Base-by-base conservation (phyloP, 2,329 filamentous ascomycete species). In the Cercospora sp. region DNA sequence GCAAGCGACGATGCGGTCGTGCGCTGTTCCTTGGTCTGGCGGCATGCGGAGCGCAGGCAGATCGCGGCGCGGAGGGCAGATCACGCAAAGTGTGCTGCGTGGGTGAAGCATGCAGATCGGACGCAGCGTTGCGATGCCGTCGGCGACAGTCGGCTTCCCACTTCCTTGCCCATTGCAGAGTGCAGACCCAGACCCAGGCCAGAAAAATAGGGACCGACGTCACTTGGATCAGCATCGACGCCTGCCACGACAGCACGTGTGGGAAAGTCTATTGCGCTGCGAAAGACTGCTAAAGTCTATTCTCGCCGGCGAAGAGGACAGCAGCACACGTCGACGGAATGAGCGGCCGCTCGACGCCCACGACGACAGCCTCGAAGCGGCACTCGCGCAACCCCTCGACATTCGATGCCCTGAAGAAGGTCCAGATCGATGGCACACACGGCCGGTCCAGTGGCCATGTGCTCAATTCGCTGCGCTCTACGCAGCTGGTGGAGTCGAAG, bases 401-500 rank as follows among this genome's bases (percentile, higher is more conserved):
- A 26, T 68, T 76, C 60, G 74, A 72, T 12, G 69, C 74, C 57
- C 69, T 76, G 67, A 75, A 74, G 65, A 71, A 73, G 63, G 73
- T 73, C 16, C 74, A 74, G 66, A 70, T 76, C 61, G 71, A 74
- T 59, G 71, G 70, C 32, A 53, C 53, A 30, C 49, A 53, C 8
- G 58, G 55, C 5, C 70, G 72, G 9, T 73, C 72, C 69, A 70
- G 70, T 60, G 72, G 75, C 57, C 74, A 87, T 79, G 82, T 97
- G 74, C 84, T 97, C 76, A 88, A 89, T 69, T 91, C 92, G 55
- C 84, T 98, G 74, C 91, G 90, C 76, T 90, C 90, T 71, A 91
- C 93, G 21, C 89, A 92, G 79, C 92, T 97, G 85, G 83, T 94
- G 68, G 89, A 92, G 66, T 86, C 87, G 45, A 93, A 92, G 80